Evolutionary conservation across 2,329 filamentous ascomycete genomes (phyloP), one percentile per base, ranked within the genome.

Genomic region (Ophiocordyceps polyrhachis-furcata): DNA sequence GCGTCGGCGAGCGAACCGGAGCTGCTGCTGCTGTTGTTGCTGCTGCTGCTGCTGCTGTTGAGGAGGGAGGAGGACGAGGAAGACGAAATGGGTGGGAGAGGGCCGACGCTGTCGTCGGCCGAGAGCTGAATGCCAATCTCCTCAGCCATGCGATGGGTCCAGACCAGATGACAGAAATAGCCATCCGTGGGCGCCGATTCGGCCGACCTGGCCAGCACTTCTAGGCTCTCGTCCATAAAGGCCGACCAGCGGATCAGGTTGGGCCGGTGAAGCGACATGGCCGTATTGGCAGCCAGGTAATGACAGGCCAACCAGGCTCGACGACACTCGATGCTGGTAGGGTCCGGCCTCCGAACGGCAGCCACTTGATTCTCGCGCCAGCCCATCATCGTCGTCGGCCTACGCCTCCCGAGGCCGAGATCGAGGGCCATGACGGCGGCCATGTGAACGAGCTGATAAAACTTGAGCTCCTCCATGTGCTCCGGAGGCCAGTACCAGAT

Each of bases 401-500:
- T 8, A 43, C 53, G 56, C 45, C 55, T 73, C 15, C 80, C 83
- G 7, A 93, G 72, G 0, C 86, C 86, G 31, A 93, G 72, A 52
- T 93, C 86, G 45, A 93, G 77, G 23, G 81, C 81, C 79, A 93
- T 84, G 52, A 85, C 73, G 42, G 80, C 80, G 2, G 83, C 81
- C 55, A 85, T 76, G 58, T 93, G 84, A 41, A 86, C 77, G 51
- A 91, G 72, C 63, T 89, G 83, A 62, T 91, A 93, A 58, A 91
- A 93, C 57, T 91, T 91, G 55, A 89, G 75, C 62, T 91, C 82
- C 55, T 93, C 84, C 47, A 83, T 83, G 53, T 83, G 74, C 51
- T 89, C 79, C 0, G 86, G 86, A 15, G 85, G 84, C 58, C 78
- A 79, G 58, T 93, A 93, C 83, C 86, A 93, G 19, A 87, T 73